Percentiles rank a stretch among this genome's conserved stretches.
Evolutionary conservation across 1,284 basidiomycete species (phyloP).

Genomic region (Boletellus deceptivus): DNA sequence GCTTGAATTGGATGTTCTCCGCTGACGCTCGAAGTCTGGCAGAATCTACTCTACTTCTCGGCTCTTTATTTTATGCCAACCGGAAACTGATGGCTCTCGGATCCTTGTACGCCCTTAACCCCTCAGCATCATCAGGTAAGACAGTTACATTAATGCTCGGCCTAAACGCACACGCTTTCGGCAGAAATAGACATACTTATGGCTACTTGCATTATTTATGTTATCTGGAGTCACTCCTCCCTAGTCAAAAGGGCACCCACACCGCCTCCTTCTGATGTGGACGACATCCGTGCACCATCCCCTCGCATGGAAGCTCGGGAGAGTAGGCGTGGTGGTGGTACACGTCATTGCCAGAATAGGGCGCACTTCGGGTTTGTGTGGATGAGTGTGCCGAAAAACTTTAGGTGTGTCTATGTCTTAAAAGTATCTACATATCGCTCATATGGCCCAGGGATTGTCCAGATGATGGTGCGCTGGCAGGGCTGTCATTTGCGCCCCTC

Average conservation of each 20-base stretch:
- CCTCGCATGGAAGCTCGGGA: conserved; percentile 47
- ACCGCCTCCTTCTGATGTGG: conserved; percentile 22
- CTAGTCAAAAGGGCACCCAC: conserved; percentile 28
- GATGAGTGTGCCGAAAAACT: conserved; percentile 90
- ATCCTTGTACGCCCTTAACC: conserved; percentile 3
- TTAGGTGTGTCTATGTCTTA: conserved; percentile 49
- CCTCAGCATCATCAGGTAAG: conserved; percentile 29
- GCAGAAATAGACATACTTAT: conserved; percentile 62
- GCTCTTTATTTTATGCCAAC: conserved; percentile 35
- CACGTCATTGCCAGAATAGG: conserved; percentile 36
- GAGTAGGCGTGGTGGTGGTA: conserved; percentile 36
- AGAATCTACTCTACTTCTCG: conserved; percentile 25
- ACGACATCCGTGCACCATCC: conserved; percentile 27
- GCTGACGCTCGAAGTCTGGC: conserved; percentile 26
- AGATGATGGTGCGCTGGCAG: conserved; percentile 84
- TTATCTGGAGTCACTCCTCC: conserved; percentile 58
- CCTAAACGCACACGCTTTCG: conserved; percentile 8
- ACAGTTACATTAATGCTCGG: background rate
- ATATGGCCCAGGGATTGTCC: conserved; percentile 57
- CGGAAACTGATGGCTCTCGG: conserved; percentile 18
- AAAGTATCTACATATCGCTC: conserved; percentile 5
- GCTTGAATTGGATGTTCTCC: conserved; percentile 22
- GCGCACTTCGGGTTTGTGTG: conserved; percentile 69
- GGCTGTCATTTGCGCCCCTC: conserved; percentile 74
- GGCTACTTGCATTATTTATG: conserved; percentile 58